phyloP scores from a whole-genome alignment of 345 rosid species.

The Gossypium stocksii region DNA sequence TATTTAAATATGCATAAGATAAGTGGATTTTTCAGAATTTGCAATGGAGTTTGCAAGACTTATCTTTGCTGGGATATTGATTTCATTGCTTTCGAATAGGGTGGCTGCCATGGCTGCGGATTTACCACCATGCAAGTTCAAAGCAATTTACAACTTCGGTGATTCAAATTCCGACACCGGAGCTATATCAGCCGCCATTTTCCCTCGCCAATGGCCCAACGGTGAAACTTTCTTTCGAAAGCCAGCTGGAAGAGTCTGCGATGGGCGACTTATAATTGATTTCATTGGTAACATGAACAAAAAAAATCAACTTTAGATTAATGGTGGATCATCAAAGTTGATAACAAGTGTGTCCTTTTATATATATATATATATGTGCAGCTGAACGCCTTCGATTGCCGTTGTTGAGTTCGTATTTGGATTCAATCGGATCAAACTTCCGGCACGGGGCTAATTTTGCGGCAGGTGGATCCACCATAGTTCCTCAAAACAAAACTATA shows the following conservation, averaged over 20 bases:
- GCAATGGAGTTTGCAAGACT: constrained; percentile 3
- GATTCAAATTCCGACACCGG: constrained; percentile 88
- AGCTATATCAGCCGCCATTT: constrained; percentile 75
- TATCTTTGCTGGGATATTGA: neutral
- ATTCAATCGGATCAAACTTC: constrained; percentile 73
- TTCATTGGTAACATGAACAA: constrained; percentile 51
- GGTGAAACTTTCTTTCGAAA: constrained; percentile 68
- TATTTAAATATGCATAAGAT: neutral
- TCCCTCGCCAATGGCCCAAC: constrained; percentile 47
- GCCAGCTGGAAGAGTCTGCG: constrained; percentile 60
- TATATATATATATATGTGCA: constrained; percentile 26
- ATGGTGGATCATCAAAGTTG: neutral
- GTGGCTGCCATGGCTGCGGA: constrained; percentile 8
- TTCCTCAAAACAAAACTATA: constrained; percentile 74
- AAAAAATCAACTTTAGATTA: neutral
- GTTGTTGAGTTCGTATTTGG: constrained; percentile 76
- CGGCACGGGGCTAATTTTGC: constrained; percentile 92
- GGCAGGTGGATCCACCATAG: constrained; percentile 84
- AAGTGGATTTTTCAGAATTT: neutral
- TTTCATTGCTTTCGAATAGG: constrained; percentile 14
- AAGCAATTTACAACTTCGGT: constrained; percentile 83
- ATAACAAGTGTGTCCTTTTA: neutral
- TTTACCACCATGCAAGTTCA: constrained; percentile 42
- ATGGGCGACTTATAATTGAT: constrained; percentile 76
- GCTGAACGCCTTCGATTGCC: constrained; percentile 73